Evolutionary conservation across 2,329 filamentous ascomycete species (phyloP), one percentile per base, ranked within the genome.

Genomic region (Trichoderma asperellum): DNA sequence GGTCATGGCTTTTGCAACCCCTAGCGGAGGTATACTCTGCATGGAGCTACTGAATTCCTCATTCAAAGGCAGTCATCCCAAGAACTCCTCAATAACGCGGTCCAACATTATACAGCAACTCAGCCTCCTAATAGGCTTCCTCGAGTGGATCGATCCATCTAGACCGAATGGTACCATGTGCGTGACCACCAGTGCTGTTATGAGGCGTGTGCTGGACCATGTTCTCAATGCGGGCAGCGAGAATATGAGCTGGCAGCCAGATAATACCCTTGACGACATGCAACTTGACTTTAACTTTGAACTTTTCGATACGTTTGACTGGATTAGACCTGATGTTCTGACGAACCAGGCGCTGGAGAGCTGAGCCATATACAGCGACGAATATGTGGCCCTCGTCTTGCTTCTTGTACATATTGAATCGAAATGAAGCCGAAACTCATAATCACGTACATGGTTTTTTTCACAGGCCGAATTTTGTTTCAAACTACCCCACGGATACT

Each of bases 31-130:
- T 0, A 83, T 86, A 12, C 78, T 86, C 5, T 86, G 84, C 68
- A 79, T 84, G 18, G 84, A 86, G 64, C 77, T 86, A 1, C 77
- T 86, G 0, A 81, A 81, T 35, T 82, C 83, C 18, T 81, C 81
- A 0, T 74, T 79, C 21, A 74, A 73, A 43, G 75, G 77, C 61
- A 73, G 77, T 2, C 77, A 81, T 37, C 78, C 76, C 0, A 74
- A 74, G 34, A 75, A 77, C 40, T 72, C 78, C 14, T 74, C 75
- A 16, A 75, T 86, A 11, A 84, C 81, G 3, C 79, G 83, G 0
- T 85, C 83, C 0, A 81, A 79, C 52, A 83, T 86, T 10, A 82
- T 86, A 40, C 84, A 86, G 71, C 83, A 86, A 66, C 78, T 87
- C 1, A 85, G 82, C 69, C 80, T 86, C 1, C 76, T 87, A 0